Evolutionary conservation across 257 asterid genomes (phyloP).

Genomic region (Rubia yunnanensis): DNA sequence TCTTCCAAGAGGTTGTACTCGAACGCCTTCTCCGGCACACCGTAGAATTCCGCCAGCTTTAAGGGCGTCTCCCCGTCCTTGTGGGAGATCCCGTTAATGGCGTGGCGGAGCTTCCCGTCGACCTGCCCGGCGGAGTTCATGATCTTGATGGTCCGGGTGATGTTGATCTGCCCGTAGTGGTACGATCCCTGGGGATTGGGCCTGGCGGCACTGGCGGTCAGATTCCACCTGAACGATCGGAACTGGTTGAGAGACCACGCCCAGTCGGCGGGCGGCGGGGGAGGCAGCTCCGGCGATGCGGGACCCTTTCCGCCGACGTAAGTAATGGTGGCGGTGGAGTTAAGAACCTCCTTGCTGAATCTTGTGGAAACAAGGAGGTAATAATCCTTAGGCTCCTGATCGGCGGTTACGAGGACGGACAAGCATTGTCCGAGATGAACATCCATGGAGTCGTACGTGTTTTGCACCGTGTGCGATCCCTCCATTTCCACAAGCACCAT

Average conservation of each 20-base stretch:
- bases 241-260: conserved; percentile 58
- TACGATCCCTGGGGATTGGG: conserved; percentile 73
- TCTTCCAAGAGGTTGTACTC: conserved; percentile 37
- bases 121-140: conserved; percentile 21
- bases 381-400: conserved; percentile 42
- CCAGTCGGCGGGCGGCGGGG: conserved; percentile 33
- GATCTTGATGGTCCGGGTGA: conserved; percentile 46
- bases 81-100: conserved; percentile 53
- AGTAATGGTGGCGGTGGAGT: conserved; percentile 33
- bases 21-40: conserved; percentile 32
- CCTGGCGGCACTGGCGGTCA: conserved; percentile 66
- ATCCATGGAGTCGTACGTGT: conserved; percentile 44
- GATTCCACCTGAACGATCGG: conserved; percentile 50
- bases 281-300: conserved; percentile 37
- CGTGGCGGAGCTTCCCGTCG: conserved; percentile 35
- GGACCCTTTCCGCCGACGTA: conserved; percentile 33
- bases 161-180: conserved; percentile 53
- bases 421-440: conserved; percentile 52
- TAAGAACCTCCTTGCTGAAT: conserved; percentile 25
- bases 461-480: conserved; percentile 54
- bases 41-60: conserved; percentile 47
- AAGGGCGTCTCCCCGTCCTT: conserved; percentile 38
- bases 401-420: conserved; percentile 47
- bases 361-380: conserved; percentile 49
- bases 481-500: conserved; percentile 56